These are phyloP conservation scores for Globisporangium paroecandrum DNA, from an alignment of 352 stramenopile species.

Conservation along the genomic window DNA sequence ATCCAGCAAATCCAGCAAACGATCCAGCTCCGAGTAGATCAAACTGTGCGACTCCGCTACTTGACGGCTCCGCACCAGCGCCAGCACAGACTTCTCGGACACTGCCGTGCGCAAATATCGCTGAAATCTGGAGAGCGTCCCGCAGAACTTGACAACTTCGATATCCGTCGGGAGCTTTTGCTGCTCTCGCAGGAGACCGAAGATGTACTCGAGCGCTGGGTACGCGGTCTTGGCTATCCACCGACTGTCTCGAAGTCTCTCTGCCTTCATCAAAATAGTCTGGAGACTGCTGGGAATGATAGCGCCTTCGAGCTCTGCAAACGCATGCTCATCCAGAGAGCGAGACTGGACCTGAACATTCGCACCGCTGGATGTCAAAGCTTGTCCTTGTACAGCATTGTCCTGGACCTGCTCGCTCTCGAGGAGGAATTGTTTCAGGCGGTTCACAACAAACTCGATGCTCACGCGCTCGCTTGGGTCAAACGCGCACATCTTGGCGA, in stretches of 20 bases:
- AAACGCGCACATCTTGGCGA: slow-evolving; percentile 52
- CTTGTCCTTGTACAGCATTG: not conserved
- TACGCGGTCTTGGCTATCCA: not conserved
- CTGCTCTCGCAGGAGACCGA: not conserved
- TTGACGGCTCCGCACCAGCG: not conserved
- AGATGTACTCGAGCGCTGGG: not conserved
- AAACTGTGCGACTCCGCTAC: not conserved
- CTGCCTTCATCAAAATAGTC: not conserved
- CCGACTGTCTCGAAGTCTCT: not conserved
- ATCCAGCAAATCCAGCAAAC: not conserved
- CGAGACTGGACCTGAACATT: not conserved
- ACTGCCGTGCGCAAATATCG: not conserved
- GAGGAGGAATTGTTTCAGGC: not conserved
- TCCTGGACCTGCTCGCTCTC: not conserved
- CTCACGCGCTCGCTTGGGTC: slow-evolving; percentile 22
- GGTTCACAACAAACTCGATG: not conserved
- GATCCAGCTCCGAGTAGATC: not conserved
- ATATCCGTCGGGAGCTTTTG: not conserved
- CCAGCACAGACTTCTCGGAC: not conserved
- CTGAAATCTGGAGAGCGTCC: not conserved
- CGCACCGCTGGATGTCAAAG: not conserved
- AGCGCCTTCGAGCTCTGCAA: not conserved
- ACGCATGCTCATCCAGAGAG: not conserved
- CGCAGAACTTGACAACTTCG: not conserved
- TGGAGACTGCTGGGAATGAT: not conserved